A percentile compares a stretch with the other conserved stretches of the same genome.
phyloP scores from a whole-genome alignment of 805 yeast species.

The Candida sonorensis region DNA sequence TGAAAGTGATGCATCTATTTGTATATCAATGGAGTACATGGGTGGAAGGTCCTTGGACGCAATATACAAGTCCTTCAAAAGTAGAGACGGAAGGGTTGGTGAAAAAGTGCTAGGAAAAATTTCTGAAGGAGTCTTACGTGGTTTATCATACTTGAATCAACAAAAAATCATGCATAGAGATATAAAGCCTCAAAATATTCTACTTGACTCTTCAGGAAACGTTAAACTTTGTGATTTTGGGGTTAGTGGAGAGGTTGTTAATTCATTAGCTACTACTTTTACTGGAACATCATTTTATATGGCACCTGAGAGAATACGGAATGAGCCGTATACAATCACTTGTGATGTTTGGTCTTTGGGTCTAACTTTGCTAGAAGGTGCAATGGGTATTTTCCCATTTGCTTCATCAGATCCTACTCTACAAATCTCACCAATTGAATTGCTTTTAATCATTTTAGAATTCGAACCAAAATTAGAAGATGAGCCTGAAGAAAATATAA shows the following conservation, averaged over 20 bases:
- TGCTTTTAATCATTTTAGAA: constrained; percentile 72
- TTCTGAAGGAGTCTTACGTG: constrained; percentile 78
- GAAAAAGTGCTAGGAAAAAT: constrained; percentile 90
- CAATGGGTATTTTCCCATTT: constrained; percentile 86
- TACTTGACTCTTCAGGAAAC: constrained; percentile 71
- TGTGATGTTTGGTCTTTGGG: constrained; percentile 98
- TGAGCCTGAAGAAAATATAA: constrained; percentile 65
- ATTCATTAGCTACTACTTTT: constrained; percentile 91
- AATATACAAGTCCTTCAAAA: constrained; percentile 69
- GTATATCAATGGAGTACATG: constrained; percentile 96
- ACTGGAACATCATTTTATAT: constrained; percentile 97
- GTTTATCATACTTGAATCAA: constrained; percentile 82
- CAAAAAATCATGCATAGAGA: constrained; percentile 89
- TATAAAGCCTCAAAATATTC: constrained; percentile 91
- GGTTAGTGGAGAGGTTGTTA: constrained; percentile 94
- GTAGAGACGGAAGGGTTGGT: constrained; percentile 78
- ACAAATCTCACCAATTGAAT: constrained; percentile 77
- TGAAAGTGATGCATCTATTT: constrained; percentile 70
- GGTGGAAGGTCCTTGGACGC: constrained; percentile 90
- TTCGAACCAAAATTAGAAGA: constrained; percentile 77
- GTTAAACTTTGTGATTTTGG: constrained; percentile 95
- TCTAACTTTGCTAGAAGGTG: constrained; percentile 84
- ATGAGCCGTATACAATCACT: constrained; percentile 90
- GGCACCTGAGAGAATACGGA: constrained; percentile 98
- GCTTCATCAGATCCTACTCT: constrained; percentile 28